These are phyloP conservation scores for Climacium dendroides DNA, from an alignment of 225 moss, liverwort and hornwort genomes.

Conservation along the genomic window DNA sequence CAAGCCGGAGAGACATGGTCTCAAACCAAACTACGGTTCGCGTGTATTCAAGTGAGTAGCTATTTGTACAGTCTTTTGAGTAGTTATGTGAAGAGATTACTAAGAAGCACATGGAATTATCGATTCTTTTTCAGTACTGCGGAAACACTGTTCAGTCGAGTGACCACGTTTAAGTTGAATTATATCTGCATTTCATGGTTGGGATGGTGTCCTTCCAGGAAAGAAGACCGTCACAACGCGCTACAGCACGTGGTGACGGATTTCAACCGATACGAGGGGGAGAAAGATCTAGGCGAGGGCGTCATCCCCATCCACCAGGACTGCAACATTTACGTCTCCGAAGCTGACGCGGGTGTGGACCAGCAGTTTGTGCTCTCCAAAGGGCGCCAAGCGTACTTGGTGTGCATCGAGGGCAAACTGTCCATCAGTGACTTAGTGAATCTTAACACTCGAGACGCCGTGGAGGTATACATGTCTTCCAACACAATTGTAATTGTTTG, in stretches of 20 bases:
- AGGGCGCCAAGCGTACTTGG: conserved; percentile 66
- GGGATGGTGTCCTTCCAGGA: conserved; percentile 15
- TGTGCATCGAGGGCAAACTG: conserved; percentile 70
- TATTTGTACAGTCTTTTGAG: neutral
- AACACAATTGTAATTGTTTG: neutral
- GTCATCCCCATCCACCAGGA: conserved; percentile 88
- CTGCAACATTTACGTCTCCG: conserved; percentile 60
- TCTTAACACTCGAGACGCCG: conserved; percentile 56
- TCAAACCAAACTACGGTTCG: conserved; percentile 81
- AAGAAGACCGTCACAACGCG: conserved; percentile 62
- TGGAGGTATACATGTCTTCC: conserved; percentile 33
- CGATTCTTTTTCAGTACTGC: neutral
- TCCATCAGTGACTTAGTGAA: conserved; percentile 31
- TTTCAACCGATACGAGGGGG: conserved; percentile 38
- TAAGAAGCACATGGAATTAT: neutral
- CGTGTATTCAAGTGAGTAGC: conserved; percentile 60
- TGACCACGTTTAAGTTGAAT: neutral
- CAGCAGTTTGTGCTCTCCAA: conserved; percentile 49
- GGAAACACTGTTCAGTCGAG: neutral
- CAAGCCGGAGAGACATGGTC: conserved; percentile 47
- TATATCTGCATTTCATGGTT: neutral
- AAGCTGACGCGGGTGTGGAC: conserved; percentile 48
- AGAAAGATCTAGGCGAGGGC: conserved; percentile 54
- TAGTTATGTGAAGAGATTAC: neutral
- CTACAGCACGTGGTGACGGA: conserved; percentile 69